A percentile compares a stretch with the other conserved stretches of the same genome.
Conservation (phyloP, 2,329 filamentous ascomycete species). For the Pseudopyricularia cyperi region DNA sequence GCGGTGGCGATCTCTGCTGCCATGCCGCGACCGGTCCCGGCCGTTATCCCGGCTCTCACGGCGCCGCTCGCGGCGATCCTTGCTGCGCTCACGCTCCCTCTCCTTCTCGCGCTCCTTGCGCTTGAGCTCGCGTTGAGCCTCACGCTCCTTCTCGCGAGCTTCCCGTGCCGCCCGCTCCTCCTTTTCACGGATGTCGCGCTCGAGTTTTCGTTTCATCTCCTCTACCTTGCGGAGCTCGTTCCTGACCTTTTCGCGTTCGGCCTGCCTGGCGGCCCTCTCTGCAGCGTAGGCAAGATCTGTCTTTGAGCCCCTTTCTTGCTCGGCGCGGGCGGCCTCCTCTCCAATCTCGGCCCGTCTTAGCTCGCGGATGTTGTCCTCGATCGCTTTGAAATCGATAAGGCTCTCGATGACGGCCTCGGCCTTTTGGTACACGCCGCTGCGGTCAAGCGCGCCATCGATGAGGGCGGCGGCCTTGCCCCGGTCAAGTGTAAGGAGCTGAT, state of each 20-base stretch:
- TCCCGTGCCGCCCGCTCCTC: constrained; percentile 21
- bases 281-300: constrained; percentile 62
- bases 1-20: constrained; percentile 6
- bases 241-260: constrained; percentile 47
- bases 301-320: constrained; percentile 52
- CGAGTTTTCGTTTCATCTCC: constrained; percentile 47
- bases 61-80: constrained; percentile 26
- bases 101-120: constrained; percentile 20
- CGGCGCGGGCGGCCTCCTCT: constrained; percentile 51
- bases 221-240: constrained; percentile 47
- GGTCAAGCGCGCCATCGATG: constrained; percentile 66
- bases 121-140: background rate
- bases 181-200: constrained; percentile 40
- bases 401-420: constrained; percentile 54
- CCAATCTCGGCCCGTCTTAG: constrained; percentile 57
- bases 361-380: constrained; percentile 57
- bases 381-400: constrained; percentile 54
- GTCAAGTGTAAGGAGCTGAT: constrained; percentile 58
- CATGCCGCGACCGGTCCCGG: constrained; percentile 15
- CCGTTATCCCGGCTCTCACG: constrained; percentile 39
- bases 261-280: constrained; percentile 47
- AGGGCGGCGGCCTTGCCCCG: constrained; percentile 61
- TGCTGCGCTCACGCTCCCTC: constrained; percentile 23
- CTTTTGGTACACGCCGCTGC: constrained; percentile 61
- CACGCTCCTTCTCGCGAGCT: constrained; percentile 15